A percentile compares a stretch with the other conserved stretches of the same genome.
Evolutionary conservation across 257 asterid species (phyloP).

Genomic region (Petunia axillaris): DNA sequence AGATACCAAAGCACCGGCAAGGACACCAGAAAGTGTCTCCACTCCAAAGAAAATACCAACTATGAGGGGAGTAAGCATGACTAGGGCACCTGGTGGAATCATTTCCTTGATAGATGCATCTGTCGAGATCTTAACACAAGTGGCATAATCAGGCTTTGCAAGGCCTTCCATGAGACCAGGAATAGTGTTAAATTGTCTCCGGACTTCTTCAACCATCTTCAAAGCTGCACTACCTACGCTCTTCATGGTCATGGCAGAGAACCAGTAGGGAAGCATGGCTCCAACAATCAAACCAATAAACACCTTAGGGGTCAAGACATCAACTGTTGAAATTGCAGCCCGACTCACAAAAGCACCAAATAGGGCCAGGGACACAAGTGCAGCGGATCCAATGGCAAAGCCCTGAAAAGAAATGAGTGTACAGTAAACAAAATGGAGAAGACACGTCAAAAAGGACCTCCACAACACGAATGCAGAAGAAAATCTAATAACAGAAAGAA

Average conservation of each 20-base stretch:
- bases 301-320: conserved; percentile 88
- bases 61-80: conserved; percentile 88
- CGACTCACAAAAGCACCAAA: conserved; percentile 95
- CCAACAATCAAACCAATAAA: conserved; percentile 87
- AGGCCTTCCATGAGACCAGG: conserved; percentile 89
- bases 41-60: conserved; percentile 87
- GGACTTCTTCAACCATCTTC: conserved; percentile 93
- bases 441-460: not conserved
- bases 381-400: conserved; percentile 97
- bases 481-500: not conserved
- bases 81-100: conserved; percentile 96
- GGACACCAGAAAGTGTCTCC: conserved; percentile 88
- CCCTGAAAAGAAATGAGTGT: conserved; percentile 48
- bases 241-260: conserved; percentile 98
- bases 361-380: conserved; percentile 85
- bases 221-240: conserved; percentile 93
- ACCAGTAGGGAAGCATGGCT: conserved; percentile 97
- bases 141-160: conserved; percentile 83
- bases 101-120: conserved; percentile 93
- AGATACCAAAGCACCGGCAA: conserved; percentile 90
- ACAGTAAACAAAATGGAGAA: not conserved
- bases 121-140: conserved; percentile 87
- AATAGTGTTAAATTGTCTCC: conserved; percentile 85
- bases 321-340: conserved; percentile 72
- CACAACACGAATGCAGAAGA: not conserved